Evolutionary conservation across 2,329 filamentous ascomycete genomes (phyloP).

Genomic region (Thielaviopsis euricoi): DNA sequence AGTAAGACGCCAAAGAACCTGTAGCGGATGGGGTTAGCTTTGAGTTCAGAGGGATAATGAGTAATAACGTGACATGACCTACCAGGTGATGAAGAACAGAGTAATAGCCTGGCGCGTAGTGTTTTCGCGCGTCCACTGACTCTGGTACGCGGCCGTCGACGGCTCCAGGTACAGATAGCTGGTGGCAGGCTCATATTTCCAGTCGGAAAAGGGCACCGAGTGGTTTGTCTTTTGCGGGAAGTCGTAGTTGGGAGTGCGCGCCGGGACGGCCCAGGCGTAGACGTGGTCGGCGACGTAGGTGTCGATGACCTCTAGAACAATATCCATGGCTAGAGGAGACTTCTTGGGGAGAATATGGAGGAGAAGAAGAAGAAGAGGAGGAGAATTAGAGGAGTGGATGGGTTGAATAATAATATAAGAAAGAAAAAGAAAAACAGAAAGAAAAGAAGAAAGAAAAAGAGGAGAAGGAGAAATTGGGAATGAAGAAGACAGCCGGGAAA

Average conservation of each 20-base stretch:
- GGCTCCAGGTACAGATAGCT: conserved; percentile 54
- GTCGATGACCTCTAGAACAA: conserved; percentile 75
- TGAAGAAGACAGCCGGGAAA: not conserved
- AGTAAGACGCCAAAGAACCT: conserved; percentile 75
- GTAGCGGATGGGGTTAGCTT: not conserved
- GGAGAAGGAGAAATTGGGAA: not conserved
- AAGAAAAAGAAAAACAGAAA: not conserved
- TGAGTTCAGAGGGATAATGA: not conserved
- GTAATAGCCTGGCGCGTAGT: conserved; percentile 56
- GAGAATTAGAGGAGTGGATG: not conserved
- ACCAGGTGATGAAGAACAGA: conserved; percentile 80
- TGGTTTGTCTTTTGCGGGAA: conserved; percentile 29
- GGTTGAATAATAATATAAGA: too few species aligned
- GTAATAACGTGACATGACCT: conserved; percentile 18
- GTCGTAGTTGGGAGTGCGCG: conserved; percentile 34
- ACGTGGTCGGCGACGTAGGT: conserved; percentile 64
- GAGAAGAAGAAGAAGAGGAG: not conserved
- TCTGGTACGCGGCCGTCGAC: conserved; percentile 61
- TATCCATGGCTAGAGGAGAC: conserved; percentile 54
- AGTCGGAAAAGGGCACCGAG: conserved; percentile 44
- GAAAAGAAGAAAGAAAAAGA: not conserved
- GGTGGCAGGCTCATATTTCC: conserved; percentile 59
- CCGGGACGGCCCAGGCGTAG: conserved; percentile 58
- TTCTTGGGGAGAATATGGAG: not conserved
- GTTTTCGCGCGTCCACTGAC: conserved; percentile 62